These are phyloP conservation scores for Acanthamoeba royreba DNA, from an alignment of 208 protist species.

Conservation along the genomic window DNA sequence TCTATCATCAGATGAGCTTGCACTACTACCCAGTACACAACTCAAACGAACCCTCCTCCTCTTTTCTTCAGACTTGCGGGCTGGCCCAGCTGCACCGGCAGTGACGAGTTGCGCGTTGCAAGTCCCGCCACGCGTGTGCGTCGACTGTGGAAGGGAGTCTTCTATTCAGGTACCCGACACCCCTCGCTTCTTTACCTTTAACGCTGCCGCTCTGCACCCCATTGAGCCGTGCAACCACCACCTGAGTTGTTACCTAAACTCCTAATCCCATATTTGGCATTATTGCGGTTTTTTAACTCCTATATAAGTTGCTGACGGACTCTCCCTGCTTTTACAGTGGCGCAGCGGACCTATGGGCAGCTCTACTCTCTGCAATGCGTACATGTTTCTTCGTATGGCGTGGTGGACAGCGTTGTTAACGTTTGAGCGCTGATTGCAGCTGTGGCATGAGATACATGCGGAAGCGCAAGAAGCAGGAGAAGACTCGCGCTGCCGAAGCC, in stretches of 20 bases:
- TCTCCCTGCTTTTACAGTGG: too few species aligned
- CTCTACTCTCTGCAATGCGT: background rate
- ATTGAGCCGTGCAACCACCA: too few species aligned
- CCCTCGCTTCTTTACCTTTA: background rate
- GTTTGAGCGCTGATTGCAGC: too few species aligned
- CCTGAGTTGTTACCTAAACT: too few species aligned
- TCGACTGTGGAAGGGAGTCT: background rate
- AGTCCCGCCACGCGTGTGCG: background rate
- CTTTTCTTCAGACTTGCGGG: background rate
- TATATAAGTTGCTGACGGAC: too few species aligned
- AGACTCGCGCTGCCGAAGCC: background rate
- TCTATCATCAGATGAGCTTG: too few species aligned
- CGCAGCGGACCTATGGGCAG: background rate
- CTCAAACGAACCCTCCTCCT: background rate
- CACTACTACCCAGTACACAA: background rate
- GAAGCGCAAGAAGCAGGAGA: background rate
- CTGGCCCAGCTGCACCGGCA: background rate
- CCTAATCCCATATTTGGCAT: too few species aligned
- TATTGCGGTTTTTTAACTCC: background rate
- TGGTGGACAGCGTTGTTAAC: background rate
- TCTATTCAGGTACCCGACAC: background rate
- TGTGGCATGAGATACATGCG: background rate
- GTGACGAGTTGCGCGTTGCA: background rate
- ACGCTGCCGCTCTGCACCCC: background rate
- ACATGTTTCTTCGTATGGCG: background rate